Evolutionary conservation across 2,329 filamentous ascomycete species (phyloP), one percentile per base, ranked within the genome.

Genomic region (Pestalotiopsis sp.): DNA sequence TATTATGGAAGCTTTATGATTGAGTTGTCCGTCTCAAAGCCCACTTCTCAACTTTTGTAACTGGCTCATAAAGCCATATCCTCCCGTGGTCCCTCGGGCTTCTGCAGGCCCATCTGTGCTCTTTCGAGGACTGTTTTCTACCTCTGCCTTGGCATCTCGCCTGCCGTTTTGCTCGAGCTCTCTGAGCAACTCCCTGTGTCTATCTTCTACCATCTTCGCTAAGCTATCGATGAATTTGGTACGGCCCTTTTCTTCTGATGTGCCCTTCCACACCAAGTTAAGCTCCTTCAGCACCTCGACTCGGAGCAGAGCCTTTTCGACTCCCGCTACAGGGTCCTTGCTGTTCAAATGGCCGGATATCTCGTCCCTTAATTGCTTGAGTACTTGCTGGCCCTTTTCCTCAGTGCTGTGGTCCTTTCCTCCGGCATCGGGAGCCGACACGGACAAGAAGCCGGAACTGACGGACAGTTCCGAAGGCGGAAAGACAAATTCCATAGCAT

Each of bases 401-500:
- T 98, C 95, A 17, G 90, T 92, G 74, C 89, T 92, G 70, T 92
- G 87, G 72, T 86, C 81, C 65, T 79, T 76, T 13, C 82, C 86
- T 20, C 90, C 91, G 0, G 90, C 87, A 67, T 95, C 93, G 0
- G 95, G 95, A 0, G 92, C 93, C 0, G 95, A 97, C 13, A 98
- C 94, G 5, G 93, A 97, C 61, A 98, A 90, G 76, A 98, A 94
- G 0, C 93, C 94, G 0, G 93, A 95, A 60, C 91, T 89, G 68
- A 97, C 89, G 0, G 93, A 95, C 13, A 95, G 82, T 77, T 97
- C 94, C 0, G 93, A 97, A 0, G 95, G 95, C 0, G 95, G 93
- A 64, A 98, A 90, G 1, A 93, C 92, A 87, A 97, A 98, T 74
- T 97, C 92, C 93, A 98, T 97, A 39, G 96, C 95, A 74, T 97